A percentile compares a stretch with the other conserved stretches of the same genome.
These are phyloP conservation scores for Sclerotinia nivalis DNA, from an alignment of 2,329 filamentous ascomycete species.

Conservation along the genomic window DNA sequence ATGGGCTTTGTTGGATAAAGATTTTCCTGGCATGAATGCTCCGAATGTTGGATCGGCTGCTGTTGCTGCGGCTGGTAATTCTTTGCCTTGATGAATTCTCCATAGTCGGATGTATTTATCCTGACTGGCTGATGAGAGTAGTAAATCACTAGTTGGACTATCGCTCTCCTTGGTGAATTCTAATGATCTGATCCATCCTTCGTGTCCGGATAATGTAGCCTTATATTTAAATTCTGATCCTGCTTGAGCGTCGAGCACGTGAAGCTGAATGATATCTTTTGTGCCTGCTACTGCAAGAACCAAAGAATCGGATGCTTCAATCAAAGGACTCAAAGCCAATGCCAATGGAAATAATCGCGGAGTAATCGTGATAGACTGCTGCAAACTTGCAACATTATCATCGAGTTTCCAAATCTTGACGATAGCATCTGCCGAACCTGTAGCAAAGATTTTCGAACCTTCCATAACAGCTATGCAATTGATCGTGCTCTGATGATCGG, in stretches of 20 bases:
- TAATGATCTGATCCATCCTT: conserved; percentile 90
- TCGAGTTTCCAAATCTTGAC: conserved; percentile 68
- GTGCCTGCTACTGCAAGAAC: conserved; percentile 87
- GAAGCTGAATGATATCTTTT: conserved; percentile 77
- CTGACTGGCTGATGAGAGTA: conserved; percentile 92
- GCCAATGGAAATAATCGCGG: conserved; percentile 83
- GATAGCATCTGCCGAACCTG: conserved; percentile 78
- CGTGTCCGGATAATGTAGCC: conserved; percentile 82
- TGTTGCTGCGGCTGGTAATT: conserved; percentile 58
- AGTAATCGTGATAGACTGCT: conserved; percentile 70
- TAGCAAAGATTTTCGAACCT: conserved; percentile 58
- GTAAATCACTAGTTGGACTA: conserved; percentile 60
- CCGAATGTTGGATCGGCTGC: conserved; percentile 59
- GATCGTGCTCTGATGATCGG: conserved; percentile 68
- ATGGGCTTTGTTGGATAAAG: conserved; percentile 87
- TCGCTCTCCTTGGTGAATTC: conserved; percentile 69
- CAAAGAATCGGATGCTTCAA: conserved; percentile 51
- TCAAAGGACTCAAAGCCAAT: conserved; percentile 66
- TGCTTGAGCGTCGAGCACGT: conserved; percentile 53
- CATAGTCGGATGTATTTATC: conserved; percentile 96
- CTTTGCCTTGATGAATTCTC: conserved; percentile 74
- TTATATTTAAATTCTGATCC: conserved; percentile 63
- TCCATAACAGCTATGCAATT: conserved; percentile 60
- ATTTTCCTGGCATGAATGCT: conserved; percentile 64
- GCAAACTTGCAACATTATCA: conserved; percentile 50